Conservation (phyloP, 306 rosid genomes). For the Prunus armeniaca region DNA sequence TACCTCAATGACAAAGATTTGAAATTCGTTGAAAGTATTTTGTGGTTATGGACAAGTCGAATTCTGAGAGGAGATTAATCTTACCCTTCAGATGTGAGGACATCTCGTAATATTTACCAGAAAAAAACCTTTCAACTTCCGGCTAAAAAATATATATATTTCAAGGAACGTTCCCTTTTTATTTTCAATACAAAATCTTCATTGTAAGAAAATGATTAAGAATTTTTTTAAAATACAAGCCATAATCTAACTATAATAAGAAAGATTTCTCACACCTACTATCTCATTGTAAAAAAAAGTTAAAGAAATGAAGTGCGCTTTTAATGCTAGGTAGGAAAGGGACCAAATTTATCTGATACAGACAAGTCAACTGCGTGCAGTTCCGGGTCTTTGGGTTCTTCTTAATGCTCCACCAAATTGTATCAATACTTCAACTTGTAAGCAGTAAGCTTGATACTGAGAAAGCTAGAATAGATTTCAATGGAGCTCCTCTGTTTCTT, state of each 20-base stretch:
- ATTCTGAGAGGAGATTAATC: too few relatives aligned
- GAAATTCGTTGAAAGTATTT: too few relatives aligned
- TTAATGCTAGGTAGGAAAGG: not conserved
- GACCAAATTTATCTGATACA: not conserved
- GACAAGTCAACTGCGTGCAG: not conserved
- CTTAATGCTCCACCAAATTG: not conserved
- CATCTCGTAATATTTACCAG: too few relatives aligned
- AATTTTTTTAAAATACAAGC: too few relatives aligned
- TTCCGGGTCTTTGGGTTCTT: not conserved
- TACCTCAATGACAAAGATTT: fast-evolving
- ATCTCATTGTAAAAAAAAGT: too few relatives aligned
- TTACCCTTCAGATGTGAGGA: fast-evolving
- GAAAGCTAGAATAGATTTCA: not conserved
- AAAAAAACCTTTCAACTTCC: too few relatives aligned
- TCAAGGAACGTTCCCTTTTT: too few relatives aligned
- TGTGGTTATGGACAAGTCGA: too few relatives aligned
- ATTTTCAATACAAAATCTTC: not conserved
- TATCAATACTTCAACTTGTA: not conserved
- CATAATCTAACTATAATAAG: too few relatives aligned
- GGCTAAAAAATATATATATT: too few relatives aligned
- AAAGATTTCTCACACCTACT: too few relatives aligned
- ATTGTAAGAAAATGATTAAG: not conserved
- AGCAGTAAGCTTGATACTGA: not conserved
- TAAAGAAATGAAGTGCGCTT: too few relatives aligned
- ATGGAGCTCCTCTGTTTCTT: slow-evolving; percentile 12